Base-by-base conservation (phyloP, 495 filamentous ascomycete genomes). In the Neurospora sp. region DNA sequence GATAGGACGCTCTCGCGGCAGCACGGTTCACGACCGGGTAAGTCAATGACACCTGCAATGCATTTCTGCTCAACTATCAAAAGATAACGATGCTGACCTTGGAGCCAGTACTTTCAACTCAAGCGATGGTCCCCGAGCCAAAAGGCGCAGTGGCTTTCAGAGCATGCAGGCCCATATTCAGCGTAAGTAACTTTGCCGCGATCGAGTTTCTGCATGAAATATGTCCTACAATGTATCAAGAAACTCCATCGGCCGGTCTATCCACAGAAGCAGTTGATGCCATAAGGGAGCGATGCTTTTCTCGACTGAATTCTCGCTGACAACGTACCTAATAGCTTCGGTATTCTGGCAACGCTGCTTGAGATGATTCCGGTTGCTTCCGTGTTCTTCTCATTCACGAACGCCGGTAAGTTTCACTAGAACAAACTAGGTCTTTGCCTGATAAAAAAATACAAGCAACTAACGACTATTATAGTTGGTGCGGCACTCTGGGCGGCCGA, bases 401-500 rank as follows among this genome's bases (percentile, higher is more conserved):
- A 97, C 79, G 91, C 92, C 11, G 93, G 87, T 85, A 82, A 75
- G 84, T 73, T 38, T 70, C 42, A 31, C 54, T 23, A 38, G 16
- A 38, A 35, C 11, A 9, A 16, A 31, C 27, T 7, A 35, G 54
- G 23, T 35, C 11, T 31, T 59, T 62, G 10, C 54, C 23, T 62
- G 54, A 62, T 59, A 6, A 8, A 62, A 62, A 39, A 16, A 27
- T 42, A 38, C 73, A 44, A 66, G 14, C 44, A 72, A 37, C 77
- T 83, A 41, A 84, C 76, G 71, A 41, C 31, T 70, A 20, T 18
- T 39, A 72, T 39, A 85, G 85, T 95, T 70, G 96, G 95, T 1
- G 96, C 96, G 35, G 96, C 94, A 23, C 84, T 99, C 38, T 99
- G 94, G 94, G 94, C 96, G 27, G 91, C 93, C 8, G 95, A 98